These are phyloP conservation scores for Coniophora puteana DNA, from an alignment of 1,284 basidiomycete species.

Conservation along the genomic window DNA sequence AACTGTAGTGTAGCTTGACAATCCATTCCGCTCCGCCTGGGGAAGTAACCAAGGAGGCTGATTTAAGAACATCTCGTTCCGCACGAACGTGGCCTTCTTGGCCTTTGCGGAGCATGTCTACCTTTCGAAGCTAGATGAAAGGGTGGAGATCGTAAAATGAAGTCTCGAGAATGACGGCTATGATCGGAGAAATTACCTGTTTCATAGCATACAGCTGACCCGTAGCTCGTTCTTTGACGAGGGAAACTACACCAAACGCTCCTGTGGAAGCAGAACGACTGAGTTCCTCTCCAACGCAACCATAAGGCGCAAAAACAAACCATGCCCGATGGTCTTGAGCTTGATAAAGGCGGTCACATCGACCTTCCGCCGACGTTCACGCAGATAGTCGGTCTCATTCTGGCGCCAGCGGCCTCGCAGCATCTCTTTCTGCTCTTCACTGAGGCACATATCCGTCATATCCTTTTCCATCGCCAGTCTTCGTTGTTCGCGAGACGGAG, in stretches of 20 bases:
- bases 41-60: constrained; percentile 69
- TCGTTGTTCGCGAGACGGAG: constrained; percentile 82
- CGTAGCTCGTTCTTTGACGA: constrained; percentile 80
- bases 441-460: constrained; percentile 72
- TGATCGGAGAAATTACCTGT: constrained; percentile 53
- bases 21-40: constrained; percentile 86
- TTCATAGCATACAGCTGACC: constrained; percentile 95
- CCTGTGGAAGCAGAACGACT: constrained; percentile 43
- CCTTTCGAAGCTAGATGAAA: constrained; percentile 78
- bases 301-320: constrained; percentile 39
- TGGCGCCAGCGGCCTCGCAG: constrained; percentile 76
- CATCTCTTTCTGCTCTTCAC: constrained; percentile 66
- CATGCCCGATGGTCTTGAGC: constrained; percentile 95
- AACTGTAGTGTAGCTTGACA: constrained; percentile 88
- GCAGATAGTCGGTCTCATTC: constrained; percentile 88
- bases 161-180: constrained; percentile 20
- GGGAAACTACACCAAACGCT: constrained; percentile 94
- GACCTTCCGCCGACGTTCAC: constrained; percentile 80
- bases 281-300: constrained; percentile 20
- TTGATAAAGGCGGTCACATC: constrained; percentile 84
- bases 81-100: constrained; percentile 96
- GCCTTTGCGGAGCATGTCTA: constrained; percentile 96
- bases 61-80: constrained; percentile 85
- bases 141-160: constrained; percentile 20
- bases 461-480: constrained; percentile 84